These are phyloP conservation scores for Penicillium vulpinum DNA, from an alignment of 2,329 filamentous ascomycete species.

Conservation along the genomic window DNA sequence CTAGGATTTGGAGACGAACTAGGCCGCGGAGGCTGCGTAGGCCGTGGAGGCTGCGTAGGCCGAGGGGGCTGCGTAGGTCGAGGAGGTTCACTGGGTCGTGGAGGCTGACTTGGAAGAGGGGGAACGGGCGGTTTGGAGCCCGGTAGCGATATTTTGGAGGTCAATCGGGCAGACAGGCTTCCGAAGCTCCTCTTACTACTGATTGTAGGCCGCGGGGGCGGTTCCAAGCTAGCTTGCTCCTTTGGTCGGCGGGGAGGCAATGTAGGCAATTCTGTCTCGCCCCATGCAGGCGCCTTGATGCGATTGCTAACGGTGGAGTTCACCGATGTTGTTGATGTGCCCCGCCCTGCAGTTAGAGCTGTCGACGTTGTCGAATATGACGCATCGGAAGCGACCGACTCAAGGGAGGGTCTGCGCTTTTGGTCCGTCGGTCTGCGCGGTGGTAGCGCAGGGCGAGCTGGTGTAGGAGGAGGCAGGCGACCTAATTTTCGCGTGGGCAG, in stretches of 20 bases:
- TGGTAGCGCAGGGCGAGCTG: slow-evolving; percentile 48
- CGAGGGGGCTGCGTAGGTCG: slow-evolving; percentile 12
- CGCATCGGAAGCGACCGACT: slow-evolving; percentile 56
- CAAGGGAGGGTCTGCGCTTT: slow-evolving; percentile 45
- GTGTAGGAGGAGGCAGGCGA: slow-evolving; percentile 20
- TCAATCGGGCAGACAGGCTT: slow-evolving; percentile 17
- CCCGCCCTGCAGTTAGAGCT: slow-evolving; percentile 41
- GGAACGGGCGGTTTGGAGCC: slow-evolving; percentile 5
- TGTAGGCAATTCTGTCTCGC: slow-evolving; percentile 55
- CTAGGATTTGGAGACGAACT: slow-evolving; percentile 13
- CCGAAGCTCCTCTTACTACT: slow-evolving; percentile 16
- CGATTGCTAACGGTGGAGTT: slow-evolving; percentile 33
- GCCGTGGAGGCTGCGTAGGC: too few relatives aligned
- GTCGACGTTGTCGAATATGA: slow-evolving; percentile 51
- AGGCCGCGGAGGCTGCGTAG: too few relatives aligned
- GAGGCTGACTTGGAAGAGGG: not conserved
- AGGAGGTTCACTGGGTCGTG: slow-evolving; percentile 1
- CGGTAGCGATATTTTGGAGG: slow-evolving; percentile 4
- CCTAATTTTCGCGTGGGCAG: slow-evolving; percentile 46
- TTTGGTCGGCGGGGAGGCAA: slow-evolving; percentile 52
- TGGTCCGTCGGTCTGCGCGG: slow-evolving; percentile 43
- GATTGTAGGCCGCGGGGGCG: slow-evolving; percentile 26
- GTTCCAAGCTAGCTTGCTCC: slow-evolving; percentile 25
- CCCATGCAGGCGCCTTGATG: slow-evolving; percentile 58
- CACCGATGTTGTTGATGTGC: slow-evolving; percentile 34